These are phyloP conservation scores for Hypoxylon perforatum DNA, from an alignment of 495 filamentous ascomycete genomes.

Conservation along the genomic window DNA sequence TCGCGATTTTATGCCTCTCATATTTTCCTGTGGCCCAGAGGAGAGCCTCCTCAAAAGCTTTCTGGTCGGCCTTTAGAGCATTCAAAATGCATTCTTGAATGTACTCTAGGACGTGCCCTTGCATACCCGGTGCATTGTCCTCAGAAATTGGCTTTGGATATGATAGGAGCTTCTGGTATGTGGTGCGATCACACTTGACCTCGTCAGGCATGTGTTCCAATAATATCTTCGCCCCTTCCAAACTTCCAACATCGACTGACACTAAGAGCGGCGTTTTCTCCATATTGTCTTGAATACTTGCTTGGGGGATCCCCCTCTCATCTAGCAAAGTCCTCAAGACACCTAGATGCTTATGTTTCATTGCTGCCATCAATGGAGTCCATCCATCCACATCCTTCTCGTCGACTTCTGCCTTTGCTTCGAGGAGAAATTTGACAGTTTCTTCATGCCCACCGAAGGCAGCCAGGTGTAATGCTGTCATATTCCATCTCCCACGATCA, in stretches of 20 bases:
- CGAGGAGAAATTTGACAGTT: not conserved
- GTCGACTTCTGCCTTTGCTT: not conserved
- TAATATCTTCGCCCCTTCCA: not conserved
- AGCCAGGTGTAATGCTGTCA: conserved; percentile 15
- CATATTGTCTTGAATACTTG: conserved; percentile 5
- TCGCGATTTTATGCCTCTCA: conserved; percentile 15
- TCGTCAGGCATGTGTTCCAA: conserved; percentile 2
- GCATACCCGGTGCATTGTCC: too few relatives aligned
- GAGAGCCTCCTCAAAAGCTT: conserved; percentile 10
- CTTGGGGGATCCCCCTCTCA: not conserved
- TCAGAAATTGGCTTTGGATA: not conserved
- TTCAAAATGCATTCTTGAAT: conserved; percentile 3
- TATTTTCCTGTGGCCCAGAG: conserved; percentile 13
- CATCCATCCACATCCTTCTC: not conserved
- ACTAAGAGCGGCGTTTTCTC: conserved; percentile 6
- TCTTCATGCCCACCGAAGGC: not conserved
- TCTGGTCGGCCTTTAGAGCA: not conserved
- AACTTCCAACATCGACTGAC: conserved; percentile 6
- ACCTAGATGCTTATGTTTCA: not conserved
- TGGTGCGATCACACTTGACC: conserved; percentile 2
- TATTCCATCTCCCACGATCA: not conserved
- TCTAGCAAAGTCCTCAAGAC: not conserved
- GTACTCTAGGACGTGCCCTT: too few relatives aligned
- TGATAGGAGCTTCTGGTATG: conserved; percentile 11
- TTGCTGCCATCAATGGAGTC: conserved; percentile 21